phyloP scores from a whole-genome alignment of 495 filamentous ascomycete species.

The Neurospora sp. region DNA sequence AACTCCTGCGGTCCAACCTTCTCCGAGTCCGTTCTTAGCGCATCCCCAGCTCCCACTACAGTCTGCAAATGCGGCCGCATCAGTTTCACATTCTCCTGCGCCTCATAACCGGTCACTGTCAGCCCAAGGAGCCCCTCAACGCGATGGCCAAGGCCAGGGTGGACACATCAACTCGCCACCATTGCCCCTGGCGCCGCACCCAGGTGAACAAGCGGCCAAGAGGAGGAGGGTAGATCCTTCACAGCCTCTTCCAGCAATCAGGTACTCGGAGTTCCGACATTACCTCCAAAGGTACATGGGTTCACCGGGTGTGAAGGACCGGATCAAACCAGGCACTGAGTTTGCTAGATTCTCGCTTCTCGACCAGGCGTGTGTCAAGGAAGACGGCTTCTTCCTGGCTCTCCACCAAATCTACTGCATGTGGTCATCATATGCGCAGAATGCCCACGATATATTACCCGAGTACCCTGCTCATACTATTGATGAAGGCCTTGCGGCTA shows the following conservation, averaged over 20 bases:
- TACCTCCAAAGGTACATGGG: not conserved
- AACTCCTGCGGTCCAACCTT: not conserved
- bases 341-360: conserved; percentile 47
- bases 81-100: not conserved
- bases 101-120: not conserved
- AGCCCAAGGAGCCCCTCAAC: not conserved
- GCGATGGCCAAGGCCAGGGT: not conserved
- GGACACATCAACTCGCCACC: not conserved
- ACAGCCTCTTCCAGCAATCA: not conserved
- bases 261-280: not conserved
- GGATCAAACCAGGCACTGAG: conserved; percentile 21
- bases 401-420: conserved; percentile 61
- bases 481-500: conserved; percentile 26
- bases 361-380: conserved; percentile 39
- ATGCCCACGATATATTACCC: conserved; percentile 1
- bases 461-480: not conserved
- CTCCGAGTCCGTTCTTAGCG: not conserved
- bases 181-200: not conserved
- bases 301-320: not conserved
- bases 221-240: not conserved
- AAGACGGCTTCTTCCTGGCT: conserved; percentile 54
- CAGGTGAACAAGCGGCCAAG: not conserved
- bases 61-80: not conserved
- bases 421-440: conserved; percentile 22
- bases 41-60: not conserved